A percentile compares a stretch with the other conserved stretches of the same genome.
phyloP scores from a whole-genome alignment of 2,329 filamentous ascomycete genomes.

The Curvularia sp. region DNA sequence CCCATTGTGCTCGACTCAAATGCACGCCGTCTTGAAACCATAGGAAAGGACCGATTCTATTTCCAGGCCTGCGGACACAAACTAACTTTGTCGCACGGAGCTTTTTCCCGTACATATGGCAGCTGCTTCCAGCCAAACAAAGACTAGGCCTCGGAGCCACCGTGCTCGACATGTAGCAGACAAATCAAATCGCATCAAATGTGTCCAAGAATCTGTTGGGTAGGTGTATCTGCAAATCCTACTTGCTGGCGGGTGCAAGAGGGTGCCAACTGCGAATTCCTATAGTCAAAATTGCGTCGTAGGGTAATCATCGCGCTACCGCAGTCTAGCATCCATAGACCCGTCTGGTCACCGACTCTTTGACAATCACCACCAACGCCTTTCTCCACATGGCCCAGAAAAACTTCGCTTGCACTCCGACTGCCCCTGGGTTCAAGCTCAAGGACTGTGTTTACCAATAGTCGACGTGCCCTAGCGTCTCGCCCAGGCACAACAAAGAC shows the following conservation, averaged over 20 bases:
- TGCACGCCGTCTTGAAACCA: background rate
- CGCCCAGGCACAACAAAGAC: background rate
- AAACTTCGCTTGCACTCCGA: background rate
- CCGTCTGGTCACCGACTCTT: background rate
- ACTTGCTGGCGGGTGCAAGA: no score
- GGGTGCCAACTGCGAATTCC: background rate
- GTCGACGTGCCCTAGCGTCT: background rate
- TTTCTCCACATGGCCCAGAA: background rate
- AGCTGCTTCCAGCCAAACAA: background rate
- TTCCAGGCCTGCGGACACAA: background rate
- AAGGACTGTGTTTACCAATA: background rate
- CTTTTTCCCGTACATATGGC: constrained; percentile 1
- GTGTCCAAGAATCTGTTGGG: background rate
- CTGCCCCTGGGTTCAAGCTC: no score
- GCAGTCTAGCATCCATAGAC: background rate
- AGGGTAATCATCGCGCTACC: background rate
- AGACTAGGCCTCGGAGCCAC: background rate
- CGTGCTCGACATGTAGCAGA: background rate
- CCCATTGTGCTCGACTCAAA: background rate
- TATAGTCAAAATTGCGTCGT: background rate
- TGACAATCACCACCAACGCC: background rate
- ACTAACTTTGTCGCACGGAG: background rate
- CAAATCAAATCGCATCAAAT: background rate
- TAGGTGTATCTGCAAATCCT: no score
- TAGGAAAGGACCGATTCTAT: background rate